Conservation (phyloP, 1,284 basidiomycete genomes). For the Leccinum subfulvum region DNA sequence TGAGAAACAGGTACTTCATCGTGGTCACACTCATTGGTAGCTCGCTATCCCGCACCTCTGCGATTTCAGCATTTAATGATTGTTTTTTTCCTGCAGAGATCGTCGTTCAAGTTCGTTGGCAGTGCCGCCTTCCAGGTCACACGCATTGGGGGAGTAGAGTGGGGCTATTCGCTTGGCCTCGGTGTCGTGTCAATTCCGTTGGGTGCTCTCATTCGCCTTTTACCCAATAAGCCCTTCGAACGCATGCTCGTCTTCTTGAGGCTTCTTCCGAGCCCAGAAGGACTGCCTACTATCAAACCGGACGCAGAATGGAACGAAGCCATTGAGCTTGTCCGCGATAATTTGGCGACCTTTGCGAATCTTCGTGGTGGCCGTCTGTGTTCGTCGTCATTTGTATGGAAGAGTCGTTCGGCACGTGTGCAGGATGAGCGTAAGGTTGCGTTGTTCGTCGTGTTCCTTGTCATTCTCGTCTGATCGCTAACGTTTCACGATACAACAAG, state of each 20-base stretch:
- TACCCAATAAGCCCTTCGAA: slow-evolving; percentile 84
- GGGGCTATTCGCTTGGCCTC: slow-evolving; percentile 89
- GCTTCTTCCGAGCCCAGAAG: slow-evolving; percentile 68
- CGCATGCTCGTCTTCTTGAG: slow-evolving; percentile 63
- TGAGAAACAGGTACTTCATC: slow-evolving; percentile 84
- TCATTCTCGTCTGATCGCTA: slow-evolving; percentile 2
- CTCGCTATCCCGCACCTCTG: slow-evolving; percentile 15
- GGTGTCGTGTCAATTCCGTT: slow-evolving; percentile 87
- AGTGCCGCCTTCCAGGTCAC: slow-evolving; percentile 92
- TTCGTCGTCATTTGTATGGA: slow-evolving; percentile 79
- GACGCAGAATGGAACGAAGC: slow-evolving; percentile 71
- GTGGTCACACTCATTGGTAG: slow-evolving; percentile 82
- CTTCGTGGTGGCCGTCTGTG: slow-evolving; percentile 85
- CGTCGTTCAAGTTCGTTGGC: slow-evolving; percentile 81
- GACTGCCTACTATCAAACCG: slow-evolving; percentile 64
- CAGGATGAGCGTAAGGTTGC: slow-evolving; percentile 48
- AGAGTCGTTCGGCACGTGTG: slow-evolving; percentile 64
- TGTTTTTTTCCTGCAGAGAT: slow-evolving; percentile 57
- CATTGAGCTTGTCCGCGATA: slow-evolving; percentile 79
- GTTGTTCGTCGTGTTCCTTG: slow-evolving; percentile 32
- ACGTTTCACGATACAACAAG: slow-evolving; percentile 30
- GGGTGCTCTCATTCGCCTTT: slow-evolving; percentile 76
- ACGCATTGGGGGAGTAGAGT: slow-evolving; percentile 76
- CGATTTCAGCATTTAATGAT: background rate
- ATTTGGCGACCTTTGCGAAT: slow-evolving; percentile 77